Evolutionary conservation across 495 filamentous ascomycete genomes (phyloP).

Genomic region (Xylaria scruposa): DNA sequence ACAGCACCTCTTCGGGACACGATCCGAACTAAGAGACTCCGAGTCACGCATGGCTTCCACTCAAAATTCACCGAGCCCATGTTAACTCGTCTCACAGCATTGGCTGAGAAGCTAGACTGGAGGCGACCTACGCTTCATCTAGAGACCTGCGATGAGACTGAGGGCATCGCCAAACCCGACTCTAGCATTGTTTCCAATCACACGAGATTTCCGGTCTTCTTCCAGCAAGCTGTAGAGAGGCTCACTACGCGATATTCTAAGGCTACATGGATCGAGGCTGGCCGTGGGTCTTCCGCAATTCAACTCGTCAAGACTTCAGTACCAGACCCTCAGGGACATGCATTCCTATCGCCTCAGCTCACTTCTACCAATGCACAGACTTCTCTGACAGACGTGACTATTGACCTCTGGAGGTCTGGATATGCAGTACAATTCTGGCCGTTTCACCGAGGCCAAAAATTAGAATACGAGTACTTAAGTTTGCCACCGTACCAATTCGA

Average conservation of each 20-base stretch:
- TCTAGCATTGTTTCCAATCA: constrained; percentile 36
- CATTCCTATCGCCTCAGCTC: constrained; percentile 18
- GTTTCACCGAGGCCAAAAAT: constrained; percentile 25
- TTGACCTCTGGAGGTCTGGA: constrained; percentile 36
- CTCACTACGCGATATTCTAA: constrained; percentile 29
- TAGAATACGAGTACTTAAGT: constrained; percentile 37
- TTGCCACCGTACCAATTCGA: constrained; percentile 64
- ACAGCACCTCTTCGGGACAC: constrained; percentile 16
- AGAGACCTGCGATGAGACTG: constrained; percentile 5
- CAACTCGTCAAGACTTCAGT: constrained; percentile 31
- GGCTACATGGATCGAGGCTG: constrained; percentile 44
- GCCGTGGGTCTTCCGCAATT: constrained; percentile 37
- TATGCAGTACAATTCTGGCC: constrained; percentile 27
- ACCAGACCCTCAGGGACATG: background rate
- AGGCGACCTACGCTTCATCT: constrained; percentile 12
- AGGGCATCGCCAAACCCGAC: background rate
- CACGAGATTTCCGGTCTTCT: constrained; percentile 51
- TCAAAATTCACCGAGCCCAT: constrained; percentile 48
- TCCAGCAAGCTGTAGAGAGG: constrained; percentile 47
- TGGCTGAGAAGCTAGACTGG: constrained; percentile 6
- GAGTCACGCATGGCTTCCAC: constrained; percentile 55
- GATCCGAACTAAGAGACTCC: constrained; percentile 38
- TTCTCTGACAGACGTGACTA: constrained; percentile 28
- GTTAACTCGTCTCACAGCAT: constrained; percentile 24
- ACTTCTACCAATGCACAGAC: constrained; percentile 6